Evolutionary conservation across 129 eudicot genomes (phyloP), one percentile per base, ranked within the genome.

Genomic region (Flaveria bidentis): DNA sequence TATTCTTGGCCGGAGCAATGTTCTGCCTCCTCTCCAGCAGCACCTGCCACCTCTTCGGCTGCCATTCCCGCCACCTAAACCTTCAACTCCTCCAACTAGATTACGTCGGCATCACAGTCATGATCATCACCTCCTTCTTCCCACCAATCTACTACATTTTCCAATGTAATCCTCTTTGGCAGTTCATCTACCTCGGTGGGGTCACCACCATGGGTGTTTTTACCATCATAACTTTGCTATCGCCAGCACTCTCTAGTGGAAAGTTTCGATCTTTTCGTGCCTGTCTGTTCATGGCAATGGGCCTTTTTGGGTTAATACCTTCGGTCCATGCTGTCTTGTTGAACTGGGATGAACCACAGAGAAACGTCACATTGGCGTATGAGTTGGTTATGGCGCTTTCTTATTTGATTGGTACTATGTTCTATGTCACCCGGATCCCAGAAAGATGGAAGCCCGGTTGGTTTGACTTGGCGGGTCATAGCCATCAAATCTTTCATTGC

Each of bases 101-200:
- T 80, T 94, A 91, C 14, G 77, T 77, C 0, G 99, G 99, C 61
- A 94, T 91, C 20, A 46, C 90, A 4, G 84, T 86, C 78, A 94
- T 94, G 99, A 94, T 94, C 75, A 91, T 94, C 86, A 87, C 99
- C 76, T 94, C 99, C 0, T 94, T 94, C 55, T 94, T 94, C 89
- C 98, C 99, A 1, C 92, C 97, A 51, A 91, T 94, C 39, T 94
- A 88, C 86, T 89, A 91, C 93, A 83, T 91, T 52, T 94, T 94
- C 89, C 87, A 84, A 63, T 94, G 97, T 25, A 58, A 84, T 6
- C 93, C 96, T 4, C 82, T 25, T 39, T 91, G 93, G 96, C 99
- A 94, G 56, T 63, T 94, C 61, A 71, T 86, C 41, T 94, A 94
- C 85, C 91, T 91, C 0, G 79, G 86, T 6, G 93, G 96, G 18